These are phyloP conservation scores for Pichia sp. DNA, from an alignment of 1,139 yeast species.

Conservation along the genomic window DNA sequence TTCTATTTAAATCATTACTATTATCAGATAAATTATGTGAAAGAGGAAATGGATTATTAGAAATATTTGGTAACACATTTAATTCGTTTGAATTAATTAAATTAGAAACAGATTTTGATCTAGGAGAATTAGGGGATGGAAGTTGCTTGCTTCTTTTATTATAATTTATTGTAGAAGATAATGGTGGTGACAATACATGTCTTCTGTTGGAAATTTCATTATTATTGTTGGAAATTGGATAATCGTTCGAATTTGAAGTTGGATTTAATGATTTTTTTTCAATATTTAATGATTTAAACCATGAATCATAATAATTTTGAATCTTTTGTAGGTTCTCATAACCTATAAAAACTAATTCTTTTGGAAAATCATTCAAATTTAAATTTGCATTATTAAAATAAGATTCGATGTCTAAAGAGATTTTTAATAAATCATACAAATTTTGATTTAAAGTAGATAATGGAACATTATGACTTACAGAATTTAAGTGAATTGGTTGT, in stretches of 20 bases:
- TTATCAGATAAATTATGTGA: neutral
- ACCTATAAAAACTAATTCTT: slow-evolving; percentile 1
- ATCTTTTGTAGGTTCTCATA: neutral
- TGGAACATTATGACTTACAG: neutral
- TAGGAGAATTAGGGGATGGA: neutral
- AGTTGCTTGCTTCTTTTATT: neutral
- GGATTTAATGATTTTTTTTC: neutral
- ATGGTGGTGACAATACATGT: neutral
- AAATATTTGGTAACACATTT: neutral
- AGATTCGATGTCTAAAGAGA: slow-evolving; percentile 2
- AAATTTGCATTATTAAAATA: neutral
- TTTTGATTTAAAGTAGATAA: neutral
- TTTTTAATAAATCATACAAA: neutral
- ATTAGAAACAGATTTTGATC: neutral
- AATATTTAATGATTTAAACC: slow-evolving; percentile 3
- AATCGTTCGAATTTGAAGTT: too few species aligned
- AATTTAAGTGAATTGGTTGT: neutral
- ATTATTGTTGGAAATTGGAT: neutral
- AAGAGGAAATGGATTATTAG: neutral
- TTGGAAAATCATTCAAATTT: neutral
- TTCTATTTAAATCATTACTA: neutral
- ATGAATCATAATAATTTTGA: neutral
- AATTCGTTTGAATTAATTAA: neutral
- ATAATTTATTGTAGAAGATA: neutral
- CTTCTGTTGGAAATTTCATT: slow-evolving; percentile 26